Base-by-base conservation (phyloP, 148 eudicot genomes). In the Cornus kousa region DNA sequence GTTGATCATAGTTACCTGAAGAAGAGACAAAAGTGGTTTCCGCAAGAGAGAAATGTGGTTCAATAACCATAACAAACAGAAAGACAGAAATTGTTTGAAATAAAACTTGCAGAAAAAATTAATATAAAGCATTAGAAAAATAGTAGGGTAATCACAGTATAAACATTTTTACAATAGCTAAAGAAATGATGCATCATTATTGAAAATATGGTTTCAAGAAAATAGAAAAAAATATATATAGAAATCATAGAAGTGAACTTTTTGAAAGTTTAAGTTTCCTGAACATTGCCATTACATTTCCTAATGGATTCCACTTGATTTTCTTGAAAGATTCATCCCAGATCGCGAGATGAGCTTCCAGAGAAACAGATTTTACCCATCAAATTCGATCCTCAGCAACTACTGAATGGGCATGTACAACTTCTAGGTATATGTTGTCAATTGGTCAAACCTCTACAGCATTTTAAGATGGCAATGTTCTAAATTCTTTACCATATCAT, bases 391-490 rank as follows among this genome's bases (percentile, higher is more conserved):
- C 19, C 59, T 53, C 59, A 1, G 17, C 19, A 12, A 53, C 19
- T 53, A 53, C 19, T 53, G 4, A 48, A 16, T 53, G 16, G 19
- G 12, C 59, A 12, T 53, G 17, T 53, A 16, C 17, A 53, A 53
- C 59, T 53, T 11, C 12, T 16, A 53, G 59, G 12, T 43, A 43
- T 43, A 6, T 43, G 10, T 3, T 53, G 59, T 3, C 16, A 53
- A 62, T 39, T 62, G 32, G 43, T 32, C 62, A 67, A 33, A 43
- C 60, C 59, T 76, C 62, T 76, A 67, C 72, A 67, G 50, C 37
- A 7, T 13, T 67, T 59, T 73, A 39, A 64, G 11, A 65, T 6
- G 55, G 33, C 39, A 74, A 39, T 35, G 14, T 4, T 35, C 71
- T 43, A 43, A 43, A 43, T 43, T 43, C 48, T 6, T 35, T 35